Conservation (phyloP, 192 early-diverging fungal genomes). For the Haplosporangium gracile region DNA sequence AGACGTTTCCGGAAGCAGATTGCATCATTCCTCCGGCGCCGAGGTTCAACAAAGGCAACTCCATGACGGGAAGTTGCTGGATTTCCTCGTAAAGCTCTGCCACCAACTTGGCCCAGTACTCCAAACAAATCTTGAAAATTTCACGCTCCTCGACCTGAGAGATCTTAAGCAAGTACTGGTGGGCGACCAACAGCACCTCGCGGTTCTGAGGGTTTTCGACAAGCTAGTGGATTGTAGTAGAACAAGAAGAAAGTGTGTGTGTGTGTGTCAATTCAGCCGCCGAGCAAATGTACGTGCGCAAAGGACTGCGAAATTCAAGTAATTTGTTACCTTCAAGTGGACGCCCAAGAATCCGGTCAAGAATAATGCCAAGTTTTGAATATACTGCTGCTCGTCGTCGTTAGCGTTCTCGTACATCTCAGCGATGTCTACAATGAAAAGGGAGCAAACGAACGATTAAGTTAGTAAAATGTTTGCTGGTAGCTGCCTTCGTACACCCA, state of each 20-base stretch:
- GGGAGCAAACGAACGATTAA: background rate
- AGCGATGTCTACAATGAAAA: slow-evolving; percentile 74
- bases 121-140: slow-evolving; percentile 97
- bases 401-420: slow-evolving; percentile 84
- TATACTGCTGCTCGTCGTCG: slow-evolving; percentile 95
- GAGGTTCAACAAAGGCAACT: slow-evolving; percentile 74
- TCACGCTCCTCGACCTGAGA: slow-evolving; percentile 96
- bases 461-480: background rate
- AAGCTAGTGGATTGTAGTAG: slow-evolving; percentile 40
- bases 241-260: background rate
- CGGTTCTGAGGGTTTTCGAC: slow-evolving; percentile 70
- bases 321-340: slow-evolving; percentile 81
- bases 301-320: background rate
- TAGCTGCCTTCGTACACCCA: background rate
- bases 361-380: slow-evolving; percentile 96
- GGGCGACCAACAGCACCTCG: slow-evolving; percentile 77
- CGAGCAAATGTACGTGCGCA: background rate
- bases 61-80: slow-evolving; percentile 65
- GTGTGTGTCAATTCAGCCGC: background rate
- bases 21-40: slow-evolving; percentile 57
- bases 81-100: slow-evolving; percentile 93
- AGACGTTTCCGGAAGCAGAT: slow-evolving; percentile 56
- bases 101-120: slow-evolving; percentile 97
- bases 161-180: slow-evolving; percentile 91
- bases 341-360: slow-evolving; percentile 86